Conservation (phyloP, 805 yeast species). For the Lachancea sp. region DNA sequence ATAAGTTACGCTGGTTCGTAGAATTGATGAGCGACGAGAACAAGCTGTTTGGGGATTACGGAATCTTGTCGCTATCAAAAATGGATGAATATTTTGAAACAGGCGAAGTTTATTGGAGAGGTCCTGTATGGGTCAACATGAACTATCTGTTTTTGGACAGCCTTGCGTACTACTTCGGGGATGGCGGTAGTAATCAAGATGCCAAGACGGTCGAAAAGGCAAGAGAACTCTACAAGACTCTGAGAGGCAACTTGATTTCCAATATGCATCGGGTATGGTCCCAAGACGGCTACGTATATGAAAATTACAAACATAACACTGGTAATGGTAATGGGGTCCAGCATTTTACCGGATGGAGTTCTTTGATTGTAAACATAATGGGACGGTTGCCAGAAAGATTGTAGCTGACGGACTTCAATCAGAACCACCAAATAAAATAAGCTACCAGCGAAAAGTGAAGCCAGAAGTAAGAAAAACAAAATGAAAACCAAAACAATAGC, state of each 20-base stretch:
- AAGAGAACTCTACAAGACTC: slow-evolving; percentile 44
- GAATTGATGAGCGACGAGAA: slow-evolving; percentile 59
- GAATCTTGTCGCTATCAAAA: slow-evolving; percentile 75
- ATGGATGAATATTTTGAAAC: slow-evolving; percentile 58
- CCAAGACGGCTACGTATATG: slow-evolving; percentile 79
- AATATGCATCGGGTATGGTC: slow-evolving; percentile 68
- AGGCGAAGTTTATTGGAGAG: slow-evolving; percentile 93
- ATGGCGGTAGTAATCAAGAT: slow-evolving; percentile 11
- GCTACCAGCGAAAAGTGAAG: no score
- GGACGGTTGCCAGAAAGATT: slow-evolving; percentile 15
- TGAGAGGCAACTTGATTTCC: slow-evolving; percentile 60
- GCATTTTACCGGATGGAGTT: slow-evolving; percentile 93
- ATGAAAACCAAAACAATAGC: no score
- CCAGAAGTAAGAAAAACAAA: no score
- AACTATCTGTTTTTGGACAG: slow-evolving; percentile 77
- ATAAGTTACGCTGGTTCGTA: slow-evolving; percentile 46
- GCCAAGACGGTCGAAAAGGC: slow-evolving; percentile 31
- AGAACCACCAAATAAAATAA: no score
- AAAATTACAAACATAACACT: slow-evolving; percentile 72
- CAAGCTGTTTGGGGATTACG: slow-evolving; percentile 70
- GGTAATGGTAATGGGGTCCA: slow-evolving; percentile 79
- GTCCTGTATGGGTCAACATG: slow-evolving; percentile 88
- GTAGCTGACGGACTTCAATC: background rate
- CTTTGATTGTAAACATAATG: slow-evolving; percentile 75
- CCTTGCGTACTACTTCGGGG: slow-evolving; percentile 47